A percentile compares a stretch with the other conserved stretches of the same genome.
Evolutionary conservation across 805 yeast genomes (phyloP).

Genomic region (Candida nitratophila): DNA sequence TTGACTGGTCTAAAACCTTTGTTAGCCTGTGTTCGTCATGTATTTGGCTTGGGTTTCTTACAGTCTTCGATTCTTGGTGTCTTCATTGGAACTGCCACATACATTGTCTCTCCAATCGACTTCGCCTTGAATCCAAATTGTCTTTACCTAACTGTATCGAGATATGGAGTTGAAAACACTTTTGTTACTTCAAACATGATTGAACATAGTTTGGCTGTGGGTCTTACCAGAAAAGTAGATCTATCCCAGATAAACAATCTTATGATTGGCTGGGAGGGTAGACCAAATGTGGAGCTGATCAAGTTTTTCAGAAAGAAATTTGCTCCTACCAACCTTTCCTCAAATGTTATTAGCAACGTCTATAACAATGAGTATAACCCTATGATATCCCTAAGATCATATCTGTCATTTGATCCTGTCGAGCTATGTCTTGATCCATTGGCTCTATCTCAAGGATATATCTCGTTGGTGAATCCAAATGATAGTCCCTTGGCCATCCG

Average conservation of each 20-base stretch:
- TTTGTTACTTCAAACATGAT: constrained; percentile 82
- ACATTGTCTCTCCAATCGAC: constrained; percentile 69
- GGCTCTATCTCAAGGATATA: constrained; percentile 83
- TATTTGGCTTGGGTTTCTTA: constrained; percentile 80
- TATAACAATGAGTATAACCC: constrained; percentile 80
- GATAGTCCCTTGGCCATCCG: constrained; percentile 64
- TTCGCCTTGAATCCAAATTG: constrained; percentile 68
- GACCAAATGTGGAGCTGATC: constrained; percentile 62
- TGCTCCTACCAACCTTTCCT: constrained; percentile 54
- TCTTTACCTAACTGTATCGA: constrained; percentile 62
- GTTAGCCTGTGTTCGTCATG: constrained; percentile 81
- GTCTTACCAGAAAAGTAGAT: constrained; percentile 41
- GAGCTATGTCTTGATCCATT: constrained; percentile 82
- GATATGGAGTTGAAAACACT: constrained; percentile 78
- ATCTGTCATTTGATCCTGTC: constrained; percentile 81
- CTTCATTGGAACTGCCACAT: constrained; percentile 81
- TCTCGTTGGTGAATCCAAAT: constrained; percentile 70
- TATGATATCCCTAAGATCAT: constrained; percentile 76
- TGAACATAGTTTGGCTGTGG: constrained; percentile 56
- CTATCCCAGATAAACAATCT: constrained; percentile 66
- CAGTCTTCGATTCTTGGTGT: constrained; percentile 82
- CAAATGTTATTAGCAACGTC: constrained; percentile 67
- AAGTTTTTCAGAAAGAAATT: constrained; percentile 55
- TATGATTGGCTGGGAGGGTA: constrained; percentile 71
- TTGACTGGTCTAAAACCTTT: constrained; percentile 65